Evolutionary conservation across 345 rosid species (phyloP), one percentile per base, ranked within the genome.

Genomic region (Tarenaya hassleriana): DNA sequence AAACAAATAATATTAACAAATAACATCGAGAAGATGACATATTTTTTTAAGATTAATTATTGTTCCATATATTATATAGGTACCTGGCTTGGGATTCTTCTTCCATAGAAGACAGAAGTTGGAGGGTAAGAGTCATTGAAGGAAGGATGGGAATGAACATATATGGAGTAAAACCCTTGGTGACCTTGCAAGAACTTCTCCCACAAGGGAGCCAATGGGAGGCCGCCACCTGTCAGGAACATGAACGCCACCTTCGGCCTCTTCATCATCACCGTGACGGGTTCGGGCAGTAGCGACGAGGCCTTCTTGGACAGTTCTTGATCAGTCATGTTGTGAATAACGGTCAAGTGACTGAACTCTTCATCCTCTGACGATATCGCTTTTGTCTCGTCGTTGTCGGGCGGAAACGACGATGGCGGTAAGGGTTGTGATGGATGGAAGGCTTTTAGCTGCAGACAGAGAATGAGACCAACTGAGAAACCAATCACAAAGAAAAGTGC

Each of bases 71-170:
- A 37, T 10, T 13, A 3, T 47, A 53, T 47, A 12, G 50, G 54
- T 16, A 87, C 96, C 94, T 87, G 77, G 57, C 94, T 79, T 13
- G 84, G 88, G 52, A 88, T 82, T 70, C 82, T 72, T 57, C 84
- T 58, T 47, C 77, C 76, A 17, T 72, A 63, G 66, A 84, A 84
- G 37, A 78, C 79, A 6, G 84, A 80, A 41, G 43, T 62, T 41
- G 66, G 51, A 1, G 78, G 74, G 24, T 66, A 10, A 9, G 69
- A 18, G 19, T 73, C 82, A 41, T 68, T 52, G 49, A 69, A 82
- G 17, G 62, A 69, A 48, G 96, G 96, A 57, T 66, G 74, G 5
- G 94, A 58, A 56, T 88, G 96, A 10, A 85, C 75, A 53, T 84
- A 84, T 62, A 88, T 75, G 11, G 94, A 73, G 64, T 76, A 84